These are phyloP conservation scores for Cladosporium sp. DNA, from an alignment of 2,329 filamentous ascomycete species.

Conservation along the genomic window DNA sequence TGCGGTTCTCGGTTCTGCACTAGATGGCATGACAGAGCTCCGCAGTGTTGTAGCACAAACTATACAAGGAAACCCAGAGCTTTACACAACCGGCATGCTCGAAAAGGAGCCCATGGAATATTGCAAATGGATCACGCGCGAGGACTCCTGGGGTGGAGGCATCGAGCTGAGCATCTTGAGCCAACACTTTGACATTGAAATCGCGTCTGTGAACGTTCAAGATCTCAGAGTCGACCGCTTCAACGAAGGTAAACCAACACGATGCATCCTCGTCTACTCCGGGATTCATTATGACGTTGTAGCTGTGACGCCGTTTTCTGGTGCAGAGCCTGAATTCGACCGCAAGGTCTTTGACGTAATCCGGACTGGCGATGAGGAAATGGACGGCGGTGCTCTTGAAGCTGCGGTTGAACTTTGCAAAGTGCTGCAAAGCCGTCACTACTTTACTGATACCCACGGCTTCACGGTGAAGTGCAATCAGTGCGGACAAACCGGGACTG, in stretches of 20 bases:
- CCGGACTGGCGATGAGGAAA: constrained; percentile 30
- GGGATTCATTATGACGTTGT: constrained; percentile 93
- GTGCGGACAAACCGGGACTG: constrained; percentile 65
- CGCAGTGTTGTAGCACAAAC: constrained; percentile 72
- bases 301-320: constrained; percentile 63
- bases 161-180: constrained; percentile 86
- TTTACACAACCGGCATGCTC: constrained; percentile 73
- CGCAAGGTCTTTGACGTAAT: constrained; percentile 65
- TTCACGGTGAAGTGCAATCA: constrained; percentile 75
- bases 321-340: constrained; percentile 69
- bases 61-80: constrained; percentile 68
- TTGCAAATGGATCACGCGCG: constrained; percentile 73
- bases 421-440: constrained; percentile 66
- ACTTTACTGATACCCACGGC: constrained; percentile 82
- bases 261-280: constrained; percentile 82
- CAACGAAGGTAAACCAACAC: constrained; percentile 65
- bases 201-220: constrained; percentile 77
- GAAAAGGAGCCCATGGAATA: constrained; percentile 69
- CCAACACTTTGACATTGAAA: constrained; percentile 79
- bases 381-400: constrained; percentile 51
- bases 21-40: constrained; percentile 67
- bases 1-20: constrained; percentile 61
- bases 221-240: constrained; percentile 66
- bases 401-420: constrained; percentile 54
- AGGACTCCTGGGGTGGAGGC: constrained; percentile 83